Evolutionary conservation across 352 stramenopile genomes (phyloP).

Genomic region (Aphanomyces invadans): DNA sequence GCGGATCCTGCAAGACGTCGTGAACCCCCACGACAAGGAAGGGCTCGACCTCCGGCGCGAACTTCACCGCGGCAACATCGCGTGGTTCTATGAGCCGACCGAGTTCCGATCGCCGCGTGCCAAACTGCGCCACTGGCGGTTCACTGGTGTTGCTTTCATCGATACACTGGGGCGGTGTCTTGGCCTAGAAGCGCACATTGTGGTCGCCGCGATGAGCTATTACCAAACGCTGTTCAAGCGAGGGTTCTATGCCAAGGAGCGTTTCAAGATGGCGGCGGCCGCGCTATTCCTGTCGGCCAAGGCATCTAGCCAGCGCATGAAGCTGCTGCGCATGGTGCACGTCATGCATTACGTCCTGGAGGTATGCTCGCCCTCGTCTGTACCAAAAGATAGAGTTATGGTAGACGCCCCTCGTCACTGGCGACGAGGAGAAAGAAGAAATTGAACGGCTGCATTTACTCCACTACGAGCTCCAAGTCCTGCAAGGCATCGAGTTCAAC

Average conservation of each 20-base stretch:
- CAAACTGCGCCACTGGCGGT: constrained; percentile 77
- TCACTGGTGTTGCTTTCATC: constrained; percentile 72
- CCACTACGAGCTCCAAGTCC: constrained; percentile 78
- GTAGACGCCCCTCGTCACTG: constrained; percentile 43
- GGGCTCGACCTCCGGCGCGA: constrained; percentile 29
- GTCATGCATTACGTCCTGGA: constrained; percentile 83
- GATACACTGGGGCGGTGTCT: constrained; percentile 64
- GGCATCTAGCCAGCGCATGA: constrained; percentile 81
- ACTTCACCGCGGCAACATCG: constrained; percentile 67
- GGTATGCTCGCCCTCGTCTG: background rate
- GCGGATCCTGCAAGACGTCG: constrained; percentile 15
- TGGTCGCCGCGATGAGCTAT: constrained; percentile 63
- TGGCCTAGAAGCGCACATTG: constrained; percentile 55
- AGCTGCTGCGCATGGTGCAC: constrained; percentile 75
- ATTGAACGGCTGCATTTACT: constrained; percentile 77
- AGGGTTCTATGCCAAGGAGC: constrained; percentile 67
- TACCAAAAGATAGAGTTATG: background rate
- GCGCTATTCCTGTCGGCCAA: constrained; percentile 78
- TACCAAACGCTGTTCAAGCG: constrained; percentile 76
- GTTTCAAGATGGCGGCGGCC: constrained; percentile 75
- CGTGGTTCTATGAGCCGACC: constrained; percentile 57
- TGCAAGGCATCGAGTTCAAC: constrained; percentile 76
- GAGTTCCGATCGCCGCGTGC: constrained; percentile 53
- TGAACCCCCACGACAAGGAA: constrained; percentile 4
- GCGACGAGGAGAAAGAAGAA: constrained; percentile 79